Evolutionary conservation across 495 filamentous ascomycete genomes (phyloP).

Genomic region (Xylaria venustula): DNA sequence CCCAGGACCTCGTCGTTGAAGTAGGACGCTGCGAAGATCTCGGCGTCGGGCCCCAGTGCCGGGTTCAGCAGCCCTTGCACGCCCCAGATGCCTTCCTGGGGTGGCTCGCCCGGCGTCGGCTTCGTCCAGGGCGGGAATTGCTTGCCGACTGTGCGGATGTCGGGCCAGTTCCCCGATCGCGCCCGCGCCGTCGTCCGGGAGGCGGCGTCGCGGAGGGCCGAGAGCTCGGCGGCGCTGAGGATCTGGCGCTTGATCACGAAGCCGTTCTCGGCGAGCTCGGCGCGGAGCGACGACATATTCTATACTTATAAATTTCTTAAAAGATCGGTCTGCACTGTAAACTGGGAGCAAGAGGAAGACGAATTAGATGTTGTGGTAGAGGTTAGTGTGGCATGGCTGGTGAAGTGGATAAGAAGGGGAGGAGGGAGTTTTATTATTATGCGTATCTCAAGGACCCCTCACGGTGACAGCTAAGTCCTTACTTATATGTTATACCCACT

Average conservation of each 20-base stretch:
- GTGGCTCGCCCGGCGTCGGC: constrained; percentile 41
- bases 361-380: neutral
- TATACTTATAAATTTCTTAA: too few relatives aligned
- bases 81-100: constrained; percentile 71
- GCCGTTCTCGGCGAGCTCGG: constrained; percentile 32
- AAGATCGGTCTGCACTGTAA: neutral
- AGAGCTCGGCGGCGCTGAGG: constrained; percentile 7
- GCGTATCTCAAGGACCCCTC: neutral
- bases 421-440: too few relatives aligned
- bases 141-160: constrained; percentile 78
- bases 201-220: constrained; percentile 54
- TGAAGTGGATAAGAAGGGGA: neutral
- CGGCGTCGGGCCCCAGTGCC: constrained; percentile 48
- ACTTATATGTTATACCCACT: too few relatives aligned
- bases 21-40: constrained; percentile 60
- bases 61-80: constrained; percentile 82
- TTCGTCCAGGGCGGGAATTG: constrained; percentile 81
- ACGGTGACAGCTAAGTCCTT: neutral
- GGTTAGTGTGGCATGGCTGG: neutral
- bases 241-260: constrained; percentile 46
- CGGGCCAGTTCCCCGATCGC: constrained; percentile 65
- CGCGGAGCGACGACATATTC: constrained; percentile 13
- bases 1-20: constrained; percentile 60
- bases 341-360: neutral
- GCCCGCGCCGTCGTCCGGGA: constrained; percentile 53